Conservation (phyloP, 2,329 filamentous ascomycete species). For the Lasiodiplodia sp. region DNA sequence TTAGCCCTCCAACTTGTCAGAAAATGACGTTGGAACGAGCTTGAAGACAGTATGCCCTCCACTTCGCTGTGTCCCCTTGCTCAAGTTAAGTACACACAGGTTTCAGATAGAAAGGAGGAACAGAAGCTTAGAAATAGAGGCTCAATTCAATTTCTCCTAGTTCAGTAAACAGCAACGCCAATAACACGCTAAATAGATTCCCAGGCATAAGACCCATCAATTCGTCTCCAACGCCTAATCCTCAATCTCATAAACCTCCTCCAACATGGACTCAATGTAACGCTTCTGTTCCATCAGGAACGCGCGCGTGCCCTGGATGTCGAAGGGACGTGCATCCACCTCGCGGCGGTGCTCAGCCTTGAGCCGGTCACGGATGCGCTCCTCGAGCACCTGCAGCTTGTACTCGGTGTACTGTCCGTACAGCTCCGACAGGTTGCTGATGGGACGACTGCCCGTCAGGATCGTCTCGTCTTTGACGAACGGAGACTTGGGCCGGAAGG, state of each 20-base stretch:
- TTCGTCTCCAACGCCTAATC: not conserved
- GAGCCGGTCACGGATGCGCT: conserved; percentile 44
- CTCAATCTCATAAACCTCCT: not conserved
- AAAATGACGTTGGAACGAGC: no score
- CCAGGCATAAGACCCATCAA: not conserved
- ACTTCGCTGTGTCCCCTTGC: no score
- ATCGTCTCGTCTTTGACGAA: conserved; percentile 51
- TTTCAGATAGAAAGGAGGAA: no score
- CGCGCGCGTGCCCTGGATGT: conserved; percentile 39
- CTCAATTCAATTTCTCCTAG: not conserved
- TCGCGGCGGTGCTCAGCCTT: conserved; percentile 34
- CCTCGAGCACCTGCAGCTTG: conserved; percentile 48
- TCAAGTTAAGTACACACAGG: no score
- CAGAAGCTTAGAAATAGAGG: not conserved
- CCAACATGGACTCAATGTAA: conserved; percentile 40
- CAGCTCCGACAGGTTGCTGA: conserved; percentile 48
- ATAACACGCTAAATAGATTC: not conserved
- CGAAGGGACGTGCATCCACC: conserved; percentile 29
- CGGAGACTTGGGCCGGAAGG: conserved; percentile 53
- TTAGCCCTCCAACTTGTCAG: no score
- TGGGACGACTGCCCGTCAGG: conserved; percentile 46
- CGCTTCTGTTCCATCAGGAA: conserved; percentile 43
- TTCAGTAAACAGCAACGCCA: not conserved
- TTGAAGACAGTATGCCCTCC: no score
- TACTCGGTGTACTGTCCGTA: conserved; percentile 51